These are phyloP conservation scores for Spiraea crenata DNA, from an alignment of 331 rosid genomes.

Conservation along the genomic window DNA sequence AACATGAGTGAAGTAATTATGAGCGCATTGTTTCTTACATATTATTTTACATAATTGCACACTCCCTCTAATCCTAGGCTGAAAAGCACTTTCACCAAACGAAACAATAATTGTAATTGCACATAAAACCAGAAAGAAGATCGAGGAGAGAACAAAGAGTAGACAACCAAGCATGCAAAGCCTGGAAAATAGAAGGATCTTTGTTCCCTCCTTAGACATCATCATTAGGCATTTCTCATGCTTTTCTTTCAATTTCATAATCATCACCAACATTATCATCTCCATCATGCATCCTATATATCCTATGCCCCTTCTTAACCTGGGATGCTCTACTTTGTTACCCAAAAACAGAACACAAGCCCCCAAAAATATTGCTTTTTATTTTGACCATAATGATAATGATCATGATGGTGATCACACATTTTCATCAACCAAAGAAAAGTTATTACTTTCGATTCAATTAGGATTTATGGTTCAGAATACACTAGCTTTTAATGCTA, in stretches of 20 bases:
- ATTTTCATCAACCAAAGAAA: slow-evolving; percentile 14
- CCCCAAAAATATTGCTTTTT: slow-evolving; percentile 41
- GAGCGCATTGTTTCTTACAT: neutral
- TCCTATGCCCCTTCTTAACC: slow-evolving; percentile 36
- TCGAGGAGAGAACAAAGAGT: neutral
- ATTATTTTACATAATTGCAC: slow-evolving; percentile 16
- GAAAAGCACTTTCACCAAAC: slow-evolving; percentile 11
- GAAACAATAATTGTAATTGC: slow-evolving; percentile 11
- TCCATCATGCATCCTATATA: slow-evolving; percentile 38
- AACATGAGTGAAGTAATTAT: slow-evolving; percentile 5
- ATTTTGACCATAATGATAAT: slow-evolving; percentile 22
- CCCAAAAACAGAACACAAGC: slow-evolving; percentile 43
- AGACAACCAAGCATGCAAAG: slow-evolving; percentile 44
- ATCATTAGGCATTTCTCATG: slow-evolving; percentile 46
- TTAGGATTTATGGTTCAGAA: neutral
- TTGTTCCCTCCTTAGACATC: slow-evolving; percentile 50
- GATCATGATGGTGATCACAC: slow-evolving; percentile 25
- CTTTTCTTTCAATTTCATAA: slow-evolving; percentile 33
- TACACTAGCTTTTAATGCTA: neutral
- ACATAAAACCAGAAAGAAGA: too few relatives aligned
- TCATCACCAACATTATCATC: slow-evolving; percentile 43
- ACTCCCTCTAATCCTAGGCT: slow-evolving; percentile 10
- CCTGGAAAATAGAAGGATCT: slow-evolving; percentile 45
- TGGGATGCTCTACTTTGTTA: slow-evolving; percentile 54
- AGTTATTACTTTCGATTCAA: neutral